A percentile compares a stretch with the other conserved stretches of the same genome.
These are phyloP conservation scores for Xylaria scruposa DNA, from an alignment of 495 filamentous ascomycete genomes.

Conservation along the genomic window DNA sequence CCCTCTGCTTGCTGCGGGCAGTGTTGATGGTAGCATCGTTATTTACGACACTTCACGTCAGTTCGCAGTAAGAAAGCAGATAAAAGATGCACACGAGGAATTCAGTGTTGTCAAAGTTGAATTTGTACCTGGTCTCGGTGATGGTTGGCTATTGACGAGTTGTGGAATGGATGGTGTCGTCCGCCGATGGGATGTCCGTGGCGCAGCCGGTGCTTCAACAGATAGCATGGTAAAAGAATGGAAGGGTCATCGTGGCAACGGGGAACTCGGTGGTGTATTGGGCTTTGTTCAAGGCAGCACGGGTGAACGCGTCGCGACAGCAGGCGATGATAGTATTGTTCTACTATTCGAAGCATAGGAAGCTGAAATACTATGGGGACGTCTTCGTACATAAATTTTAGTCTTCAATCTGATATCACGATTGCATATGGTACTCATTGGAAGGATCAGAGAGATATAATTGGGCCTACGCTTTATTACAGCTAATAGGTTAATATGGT, in stretches of 20 bases:
- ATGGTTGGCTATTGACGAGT: conserved; percentile 73
- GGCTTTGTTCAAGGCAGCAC: conserved; percentile 80
- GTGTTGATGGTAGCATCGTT: conserved; percentile 88
- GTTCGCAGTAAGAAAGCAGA: conserved; percentile 81
- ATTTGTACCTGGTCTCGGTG: conserved; percentile 63
- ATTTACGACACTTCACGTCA: conserved; percentile 84
- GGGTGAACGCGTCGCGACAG: conserved; percentile 78
- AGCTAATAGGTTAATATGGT: background rate
- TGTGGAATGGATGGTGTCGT: conserved; percentile 90
- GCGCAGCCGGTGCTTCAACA: conserved; percentile 67
- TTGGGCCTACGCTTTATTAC: background rate
- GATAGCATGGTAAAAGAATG: conserved; percentile 78
- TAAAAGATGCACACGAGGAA: conserved; percentile 81
- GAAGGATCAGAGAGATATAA: background rate
- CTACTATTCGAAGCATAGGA: conserved; percentile 68
- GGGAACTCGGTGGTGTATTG: conserved; percentile 86
- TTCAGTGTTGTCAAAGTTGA: conserved; percentile 89
- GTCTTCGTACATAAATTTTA: too few relatives aligned
- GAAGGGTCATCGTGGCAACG: conserved; percentile 75
- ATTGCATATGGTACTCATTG: background rate
- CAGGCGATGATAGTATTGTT: conserved; percentile 82
- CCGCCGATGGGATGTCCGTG: conserved; percentile 83
- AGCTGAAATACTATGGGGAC: conserved; percentile 3
- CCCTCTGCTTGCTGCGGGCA: conserved; percentile 83
- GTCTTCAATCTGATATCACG: too few relatives aligned